Conservation (phyloP, 176 grass and related monocot genomes). For the Aechmea fasciata region DNA sequence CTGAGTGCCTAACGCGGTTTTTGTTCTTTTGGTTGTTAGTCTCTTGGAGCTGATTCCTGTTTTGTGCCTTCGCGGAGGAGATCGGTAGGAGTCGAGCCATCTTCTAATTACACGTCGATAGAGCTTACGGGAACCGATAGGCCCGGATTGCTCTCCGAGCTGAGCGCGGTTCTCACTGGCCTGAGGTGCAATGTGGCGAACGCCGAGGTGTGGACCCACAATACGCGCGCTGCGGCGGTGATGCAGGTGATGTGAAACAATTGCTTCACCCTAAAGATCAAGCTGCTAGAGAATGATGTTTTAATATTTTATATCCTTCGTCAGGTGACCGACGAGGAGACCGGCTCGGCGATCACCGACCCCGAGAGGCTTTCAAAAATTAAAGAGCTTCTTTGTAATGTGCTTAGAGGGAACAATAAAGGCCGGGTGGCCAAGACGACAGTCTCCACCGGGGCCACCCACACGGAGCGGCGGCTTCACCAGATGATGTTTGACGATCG, state of each 20-base stretch:
- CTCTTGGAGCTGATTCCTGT: slow-evolving; percentile 45
- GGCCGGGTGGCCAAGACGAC: slow-evolving; percentile 37
- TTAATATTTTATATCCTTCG: no score
- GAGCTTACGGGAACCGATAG: slow-evolving; percentile 80
- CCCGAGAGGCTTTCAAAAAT: slow-evolving; percentile 45
- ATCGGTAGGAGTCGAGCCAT: slow-evolving; percentile 44
- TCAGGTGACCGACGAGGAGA: slow-evolving; percentile 42
- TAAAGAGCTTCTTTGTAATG: slow-evolving; percentile 55
- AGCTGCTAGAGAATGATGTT: no score
- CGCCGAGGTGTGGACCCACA: slow-evolving; percentile 91
- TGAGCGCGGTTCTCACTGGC: slow-evolving; percentile 66
- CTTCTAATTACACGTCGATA: slow-evolving; percentile 67
- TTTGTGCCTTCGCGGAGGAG: slow-evolving; percentile 39
- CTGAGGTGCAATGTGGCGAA: slow-evolving; percentile 75
- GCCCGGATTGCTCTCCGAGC: slow-evolving; percentile 82
- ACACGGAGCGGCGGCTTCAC: slow-evolving; percentile 76
- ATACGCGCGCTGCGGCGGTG: slow-evolving; percentile 59
- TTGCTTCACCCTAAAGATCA: no score
- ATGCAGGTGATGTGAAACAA: slow-evolving; percentile 30
- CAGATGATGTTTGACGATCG: slow-evolving; percentile 88
- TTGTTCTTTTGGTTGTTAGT: slow-evolving; percentile 29
- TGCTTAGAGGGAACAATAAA: slow-evolving; percentile 71
- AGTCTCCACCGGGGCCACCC: slow-evolving; percentile 35
- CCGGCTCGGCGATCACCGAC: slow-evolving; percentile 41
- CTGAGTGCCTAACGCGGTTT: neutral